Conservation (phyloP, 306 rosid genomes). For the Glycine tomentella region DNA sequence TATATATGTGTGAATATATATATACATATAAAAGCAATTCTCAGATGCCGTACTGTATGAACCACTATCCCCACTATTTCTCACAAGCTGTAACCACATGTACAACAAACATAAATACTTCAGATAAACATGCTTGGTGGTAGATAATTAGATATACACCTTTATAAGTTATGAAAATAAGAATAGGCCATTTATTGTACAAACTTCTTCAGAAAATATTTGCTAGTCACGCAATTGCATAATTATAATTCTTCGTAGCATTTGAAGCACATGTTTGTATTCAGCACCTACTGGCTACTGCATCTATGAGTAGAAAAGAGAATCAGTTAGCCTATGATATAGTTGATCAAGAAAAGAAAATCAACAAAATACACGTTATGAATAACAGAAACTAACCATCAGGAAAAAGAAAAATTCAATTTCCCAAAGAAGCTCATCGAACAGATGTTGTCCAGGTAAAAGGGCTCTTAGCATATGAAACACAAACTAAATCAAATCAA, state of each 20-base stretch:
- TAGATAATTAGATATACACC: neutral
- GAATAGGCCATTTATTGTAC: slow-evolving; percentile 3
- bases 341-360: slow-evolving; percentile 17
- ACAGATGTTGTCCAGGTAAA: too few relatives aligned
- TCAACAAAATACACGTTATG: slow-evolving; percentile 19
- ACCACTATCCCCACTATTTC: too few relatives aligned
- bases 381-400: slow-evolving; percentile 39
- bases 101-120: too few relatives aligned
- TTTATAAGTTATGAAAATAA: slow-evolving; percentile 9
- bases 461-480: slow-evolving; percentile 11
- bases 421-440: slow-evolving; percentile 35
- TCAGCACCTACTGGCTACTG: slow-evolving; percentile 42
- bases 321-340: slow-evolving; percentile 33
- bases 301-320: slow-evolving; percentile 14
- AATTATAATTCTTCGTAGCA: slow-evolving; percentile 32
- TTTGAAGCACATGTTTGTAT: slow-evolving; percentile 31
- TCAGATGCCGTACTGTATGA: too few relatives aligned
- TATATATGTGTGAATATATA: too few relatives aligned
- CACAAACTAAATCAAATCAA: slow-evolving; percentile 40
- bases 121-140: too few relatives aligned
- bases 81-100: too few relatives aligned
- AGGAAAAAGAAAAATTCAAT: slow-evolving; percentile 13
- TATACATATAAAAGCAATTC: too few relatives aligned
- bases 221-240: slow-evolving; percentile 18
- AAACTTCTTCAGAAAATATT: slow-evolving; percentile 27